Evolutionary conservation across 2,329 filamentous ascomycete genomes (phyloP), one percentile per base, ranked within the genome.

Genomic region (Lachnellula cervina): DNA sequence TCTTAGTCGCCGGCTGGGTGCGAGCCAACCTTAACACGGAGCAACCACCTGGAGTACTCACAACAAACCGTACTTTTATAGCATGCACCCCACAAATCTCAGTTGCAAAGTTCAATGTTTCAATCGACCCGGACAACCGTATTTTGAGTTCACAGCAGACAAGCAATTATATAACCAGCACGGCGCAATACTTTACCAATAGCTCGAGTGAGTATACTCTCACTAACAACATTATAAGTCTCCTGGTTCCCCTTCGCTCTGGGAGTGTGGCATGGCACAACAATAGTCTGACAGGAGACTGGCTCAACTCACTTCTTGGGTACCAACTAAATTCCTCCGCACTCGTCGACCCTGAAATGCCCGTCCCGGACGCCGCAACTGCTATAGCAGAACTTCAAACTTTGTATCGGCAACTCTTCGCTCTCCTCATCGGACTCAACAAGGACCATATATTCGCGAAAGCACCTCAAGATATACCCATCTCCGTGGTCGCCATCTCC

Each of bases 291-390:
- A 66, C 77, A 0, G 62, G 61, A 0, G 76, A 79, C 42, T 80
- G 74, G 68, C 64, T 77, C 32, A 79, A 76, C 48, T 75, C 80
- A 34, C 70, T 83, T n/a, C 59, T 80, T 0, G 63, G 64, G 0
- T 42, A 69, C 0, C 23, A 51, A 0, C 62, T 48, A 0, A 72
- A 74, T 2, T 69, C 61, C 3, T 68, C 66, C 1, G 48, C 59
- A 0, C 17, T 77, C 0, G 32, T 82, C 0, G 72, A 70, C 51
- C 72, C 77, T 1, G 51, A 49, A 0, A n/a, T 54, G 1, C 60
- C 68, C 0, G 38, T 69, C 0, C 76, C 76, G 2, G 59, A 64
- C 0, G 65, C 73, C 9, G 54, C 68, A 0, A 58, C 66, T 0
- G 57, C 72, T 0, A 47, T 57, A 0, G 46, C 59, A 0, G 38